A percentile compares a stretch with the other conserved stretches of the same genome.
These are phyloP conservation scores for Rubia tinctorum DNA, from an alignment of 305 asterid species.

Conservation along the genomic window DNA sequence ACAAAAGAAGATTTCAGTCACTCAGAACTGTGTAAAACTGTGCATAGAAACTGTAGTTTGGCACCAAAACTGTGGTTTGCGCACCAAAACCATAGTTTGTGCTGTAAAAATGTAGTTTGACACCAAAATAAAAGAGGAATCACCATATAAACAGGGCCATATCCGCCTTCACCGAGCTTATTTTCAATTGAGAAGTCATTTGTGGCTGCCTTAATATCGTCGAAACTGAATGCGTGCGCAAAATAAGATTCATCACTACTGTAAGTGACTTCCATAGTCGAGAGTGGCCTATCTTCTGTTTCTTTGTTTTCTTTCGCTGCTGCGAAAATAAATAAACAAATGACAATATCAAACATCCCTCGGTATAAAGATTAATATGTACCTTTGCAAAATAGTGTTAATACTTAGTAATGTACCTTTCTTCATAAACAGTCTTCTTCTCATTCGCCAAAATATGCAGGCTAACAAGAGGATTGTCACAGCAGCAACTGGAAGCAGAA, in stretches of 20 bases:
- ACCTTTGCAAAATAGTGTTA: not conserved
- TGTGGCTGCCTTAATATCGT: slow-evolving; percentile 20
- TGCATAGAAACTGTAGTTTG: too few species aligned
- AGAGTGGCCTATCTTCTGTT: not conserved
- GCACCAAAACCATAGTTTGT: too few species aligned
- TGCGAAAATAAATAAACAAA: not conserved
- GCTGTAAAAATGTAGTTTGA: too few species aligned
- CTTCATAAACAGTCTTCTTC: not conserved
- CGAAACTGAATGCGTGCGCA: slow-evolving; percentile 15
- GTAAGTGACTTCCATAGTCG: not conserved
- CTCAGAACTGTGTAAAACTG: not conserved
- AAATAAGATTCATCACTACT: not conserved
- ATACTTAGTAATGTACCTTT: slow-evolving; percentile 3
- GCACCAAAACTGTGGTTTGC: too few species aligned
- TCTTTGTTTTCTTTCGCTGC: not conserved
- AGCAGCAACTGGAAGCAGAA: slow-evolving; percentile 2
- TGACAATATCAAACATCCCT: not conserved
- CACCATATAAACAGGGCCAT: slow-evolving; percentile 30
- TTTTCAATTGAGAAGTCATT: slow-evolving; percentile 18
- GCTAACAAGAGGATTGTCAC: not conserved
- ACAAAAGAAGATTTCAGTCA: not conserved
- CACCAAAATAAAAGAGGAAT: not conserved
- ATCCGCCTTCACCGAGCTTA: slow-evolving; percentile 29
- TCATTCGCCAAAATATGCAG: not conserved
- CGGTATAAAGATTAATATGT: not conserved